Base-by-base conservation (phyloP, 495 filamentous ascomycete genomes). In the Penicillium malachiteum region DNA sequence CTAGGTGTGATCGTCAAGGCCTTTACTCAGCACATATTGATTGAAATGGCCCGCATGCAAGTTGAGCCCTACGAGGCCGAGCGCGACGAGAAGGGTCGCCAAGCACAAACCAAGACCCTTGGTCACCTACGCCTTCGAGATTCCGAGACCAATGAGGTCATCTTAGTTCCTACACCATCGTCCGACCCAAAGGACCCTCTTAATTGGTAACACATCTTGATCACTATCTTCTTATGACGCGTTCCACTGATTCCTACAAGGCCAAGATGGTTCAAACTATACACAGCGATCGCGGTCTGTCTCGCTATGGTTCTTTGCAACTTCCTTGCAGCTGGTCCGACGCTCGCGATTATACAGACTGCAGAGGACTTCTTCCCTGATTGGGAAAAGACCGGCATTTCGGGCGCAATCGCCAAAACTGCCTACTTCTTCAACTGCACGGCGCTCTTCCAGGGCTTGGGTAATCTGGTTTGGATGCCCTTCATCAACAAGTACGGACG, bases 381-480 rank as follows among this genome's bases (percentile, higher is more conserved):
- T 5, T 57, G 55, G 55, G 10, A 57, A 16, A 13, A 47, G 37
- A 78, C 76, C 53, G 66, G 67, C 17, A 53, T 66, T 5, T 44
- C 52, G 0, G 43, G 58, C 7, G 71, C 77, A 0, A 76, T 84
- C 14, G 52, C 75, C 18, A 76, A 78, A 50, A 69, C 73, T 1
- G 73, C 81, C 6, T 84, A 75, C 57, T 80, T 82, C 59, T 82
- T 79, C 67, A 79, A 76, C 6, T 74, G 72, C 11, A 77, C 76
- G 6, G 70, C 80, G n/a, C 62, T 83, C 1, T 50, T 76, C 41
- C 74, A 80, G 59, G 79, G 81, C 5, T 55, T 74, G 14, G 74
- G 78, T 5, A 81, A 78, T 56, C 71, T 85, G 42, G 44, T 84
- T 13, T 83, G 81, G 77, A 78, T 84, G 61, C 82, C 82, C 5